A percentile compares a stretch with the other conserved stretches of the same genome.
Conservation (phyloP, 805 yeast genomes). For the Wickerhamomyces bovis region DNA sequence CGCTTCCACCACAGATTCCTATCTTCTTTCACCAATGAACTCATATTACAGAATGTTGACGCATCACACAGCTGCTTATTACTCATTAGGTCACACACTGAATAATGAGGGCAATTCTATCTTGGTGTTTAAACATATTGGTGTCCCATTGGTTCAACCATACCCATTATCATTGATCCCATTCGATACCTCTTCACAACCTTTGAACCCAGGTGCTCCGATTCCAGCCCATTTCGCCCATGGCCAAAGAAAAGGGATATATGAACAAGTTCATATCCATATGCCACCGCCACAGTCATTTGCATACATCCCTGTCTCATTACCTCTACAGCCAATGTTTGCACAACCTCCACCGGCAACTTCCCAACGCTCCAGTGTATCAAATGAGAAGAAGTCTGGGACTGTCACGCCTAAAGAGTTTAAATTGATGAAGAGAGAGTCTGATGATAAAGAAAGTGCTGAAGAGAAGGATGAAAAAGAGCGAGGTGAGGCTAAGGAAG, state of each 20-base stretch:
- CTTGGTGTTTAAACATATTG: conserved; percentile 33
- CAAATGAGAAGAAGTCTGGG: not conserved
- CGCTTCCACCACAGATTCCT: conserved; percentile 32
- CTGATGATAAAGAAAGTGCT: conserved; percentile 1
- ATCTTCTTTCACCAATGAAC: conserved; percentile 43
- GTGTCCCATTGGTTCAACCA: conserved; percentile 16
- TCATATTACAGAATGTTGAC: conserved; percentile 62
- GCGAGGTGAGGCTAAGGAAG: not conserved
- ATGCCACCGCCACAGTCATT: not conserved
- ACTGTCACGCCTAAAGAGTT: conserved; percentile 9
- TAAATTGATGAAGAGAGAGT: conserved; percentile 23
- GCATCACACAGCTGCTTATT: conserved; percentile 67
- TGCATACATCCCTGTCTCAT: not conserved
- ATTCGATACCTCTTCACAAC: conserved; percentile 14
- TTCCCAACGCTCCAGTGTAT: not conserved
- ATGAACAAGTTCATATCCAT: not conserved
- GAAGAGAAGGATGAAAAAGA: conserved; percentile 1
- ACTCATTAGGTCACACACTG: conserved; percentile 51
- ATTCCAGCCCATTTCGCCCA: not conserved
- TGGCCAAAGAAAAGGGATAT: not conserved
- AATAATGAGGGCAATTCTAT: conserved; percentile 44
- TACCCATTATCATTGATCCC: conserved; percentile 13
- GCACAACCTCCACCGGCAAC: not conserved
- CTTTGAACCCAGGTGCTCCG: conserved; percentile 10
- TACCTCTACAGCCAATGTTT: not conserved